A percentile compares a stretch with the other conserved stretches of the same genome.
Evolutionary conservation across 1,284 basidiomycete species (phyloP).

Genomic region (Abortiporus biennis): DNA sequence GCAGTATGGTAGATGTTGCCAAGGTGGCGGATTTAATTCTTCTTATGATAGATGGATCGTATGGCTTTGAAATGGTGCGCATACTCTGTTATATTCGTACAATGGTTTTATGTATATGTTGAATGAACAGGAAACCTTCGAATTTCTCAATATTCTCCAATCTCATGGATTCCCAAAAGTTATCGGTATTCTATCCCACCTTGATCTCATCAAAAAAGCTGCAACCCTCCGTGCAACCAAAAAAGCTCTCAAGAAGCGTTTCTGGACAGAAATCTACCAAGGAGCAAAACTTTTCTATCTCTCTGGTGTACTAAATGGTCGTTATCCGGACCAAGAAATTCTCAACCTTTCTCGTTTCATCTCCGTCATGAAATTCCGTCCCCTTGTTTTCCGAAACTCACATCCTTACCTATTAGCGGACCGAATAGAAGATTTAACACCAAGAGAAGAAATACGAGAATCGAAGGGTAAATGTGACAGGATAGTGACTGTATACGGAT

Average conservation of each 20-base stretch:
- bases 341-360: slow-evolving; percentile 96
- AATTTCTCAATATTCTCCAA: slow-evolving; percentile 96
- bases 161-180: slow-evolving; percentile 98
- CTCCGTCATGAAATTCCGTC: slow-evolving; percentile 97
- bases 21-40: slow-evolving; percentile 96
- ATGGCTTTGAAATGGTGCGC: slow-evolving; percentile 96
- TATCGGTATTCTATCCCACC: slow-evolving; percentile 92
- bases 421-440: slow-evolving; percentile 92
- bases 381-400: slow-evolving; percentile 90
- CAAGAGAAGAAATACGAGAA: slow-evolving; percentile 75
- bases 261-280: slow-evolving; percentile 99
- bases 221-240: slow-evolving; percentile 87
- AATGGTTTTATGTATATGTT: background rate
- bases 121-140: slow-evolving; percentile 85
- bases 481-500: slow-evolving; percentile 91
- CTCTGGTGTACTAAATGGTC: slow-evolving; percentile 95
- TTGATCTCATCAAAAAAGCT: slow-evolving; percentile 95
- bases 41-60: slow-evolving; percentile 96
- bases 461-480: slow-evolving; percentile 87
- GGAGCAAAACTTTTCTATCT: slow-evolving; percentile 99
- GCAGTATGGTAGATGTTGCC: slow-evolving; percentile 96
- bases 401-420: slow-evolving; percentile 98
- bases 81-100: background rate
- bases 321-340: slow-evolving; percentile 97
- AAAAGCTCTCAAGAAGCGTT: slow-evolving; percentile 96